Evolutionary conservation across 192 early-diverging fungal genomes (phyloP), one percentile per base, ranked within the genome.

Genomic region (Dimargaris xerosporica): DNA sequence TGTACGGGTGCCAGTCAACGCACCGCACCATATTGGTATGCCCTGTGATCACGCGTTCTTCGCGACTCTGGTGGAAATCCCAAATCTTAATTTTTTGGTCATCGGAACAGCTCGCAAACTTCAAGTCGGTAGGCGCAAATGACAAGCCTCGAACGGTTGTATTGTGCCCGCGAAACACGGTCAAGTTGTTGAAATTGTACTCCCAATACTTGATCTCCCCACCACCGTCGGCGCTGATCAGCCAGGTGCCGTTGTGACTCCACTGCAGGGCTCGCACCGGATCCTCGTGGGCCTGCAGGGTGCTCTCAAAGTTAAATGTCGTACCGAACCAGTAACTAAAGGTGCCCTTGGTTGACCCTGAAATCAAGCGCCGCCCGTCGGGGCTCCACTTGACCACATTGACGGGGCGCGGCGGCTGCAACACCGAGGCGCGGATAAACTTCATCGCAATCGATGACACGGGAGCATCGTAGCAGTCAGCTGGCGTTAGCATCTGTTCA

Each of bases 161-260:
- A 66, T 88, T 87, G 69, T 98, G 96, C 0, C 83, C 96, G 50
- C 80, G 74, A 56, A 95, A 82, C 46, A 83, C 80, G 61, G 96
- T 92, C 26, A 98, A 71, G 65, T 94, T 90, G 68, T 87, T 91
- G 82, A 99, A 85, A 64, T 94, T 97, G 30, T 86, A 86, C 72
- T 94, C 89, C 93, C 94, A 99, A 70, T 97, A 99, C 69, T 99
- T 99, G 63, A 99, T 90, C 19, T 86, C 73, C 31, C 96, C 96
- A 30, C 80, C 78, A 58, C 94, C 85, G 67, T 96, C 96, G 5
- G 85, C 92, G 17, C 85, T 91, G 4, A 99, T 84, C 79, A 99
- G 84, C 90, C 91, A 99, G 53, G 92, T 87, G 44, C 88, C 88
- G 64, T 94, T 90, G 67, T 91, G 93, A 25, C 88, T 90, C 96